phyloP scores from a whole-genome alignment of 805 yeast species.

The Lachancea waltii region DNA sequence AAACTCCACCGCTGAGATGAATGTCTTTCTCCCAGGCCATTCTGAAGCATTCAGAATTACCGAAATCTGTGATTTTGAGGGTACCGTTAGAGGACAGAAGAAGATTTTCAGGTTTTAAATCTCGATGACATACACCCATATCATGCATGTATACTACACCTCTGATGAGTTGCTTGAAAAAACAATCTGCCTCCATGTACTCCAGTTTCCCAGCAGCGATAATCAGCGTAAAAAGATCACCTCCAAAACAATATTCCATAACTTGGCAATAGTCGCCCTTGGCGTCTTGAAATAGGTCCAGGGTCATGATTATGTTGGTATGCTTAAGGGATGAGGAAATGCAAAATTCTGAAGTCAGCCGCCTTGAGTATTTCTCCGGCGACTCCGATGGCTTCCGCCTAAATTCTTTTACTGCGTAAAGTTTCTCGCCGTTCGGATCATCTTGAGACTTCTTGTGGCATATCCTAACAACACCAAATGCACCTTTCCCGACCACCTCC shows the following conservation, averaged over 20 bases:
- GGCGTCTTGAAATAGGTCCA: conserved; percentile 73
- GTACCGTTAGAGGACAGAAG: conserved; percentile 66
- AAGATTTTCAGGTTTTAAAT: conserved; percentile 90
- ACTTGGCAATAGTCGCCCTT: conserved; percentile 80
- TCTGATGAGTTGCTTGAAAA: conserved; percentile 74
- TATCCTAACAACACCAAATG: conserved; percentile 88
- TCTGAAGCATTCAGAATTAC: conserved; percentile 74
- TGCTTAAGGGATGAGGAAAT: conserved; percentile 75
- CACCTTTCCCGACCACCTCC: conserved; percentile 89
- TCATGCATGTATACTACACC: conserved; percentile 87
- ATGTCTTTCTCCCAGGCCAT: conserved; percentile 78
- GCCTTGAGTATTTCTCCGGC: conserved; percentile 59
- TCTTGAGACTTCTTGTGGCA: conserved; percentile 57
- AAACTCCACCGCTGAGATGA: conserved; percentile 65
- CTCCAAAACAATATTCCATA: conserved; percentile 80
- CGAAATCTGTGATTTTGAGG: conserved; percentile 82
- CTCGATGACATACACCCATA: conserved; percentile 89
- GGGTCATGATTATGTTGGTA: conserved; percentile 66
- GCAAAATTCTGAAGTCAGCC: conserved; percentile 78
- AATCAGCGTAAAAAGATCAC: conserved; percentile 69
- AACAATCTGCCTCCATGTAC: conserved; percentile 81
- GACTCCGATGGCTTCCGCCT: conserved; percentile 54
- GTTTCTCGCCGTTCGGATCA: conserved; percentile 36
- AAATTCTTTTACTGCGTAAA: conserved; percentile 87
- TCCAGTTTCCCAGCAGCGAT: conserved; percentile 74